Percentiles rank a stretch among this genome's conserved stretches.
phyloP scores from a whole-genome alignment of 2,329 filamentous ascomycete species.

The Chaetomium olivaceum region DNA sequence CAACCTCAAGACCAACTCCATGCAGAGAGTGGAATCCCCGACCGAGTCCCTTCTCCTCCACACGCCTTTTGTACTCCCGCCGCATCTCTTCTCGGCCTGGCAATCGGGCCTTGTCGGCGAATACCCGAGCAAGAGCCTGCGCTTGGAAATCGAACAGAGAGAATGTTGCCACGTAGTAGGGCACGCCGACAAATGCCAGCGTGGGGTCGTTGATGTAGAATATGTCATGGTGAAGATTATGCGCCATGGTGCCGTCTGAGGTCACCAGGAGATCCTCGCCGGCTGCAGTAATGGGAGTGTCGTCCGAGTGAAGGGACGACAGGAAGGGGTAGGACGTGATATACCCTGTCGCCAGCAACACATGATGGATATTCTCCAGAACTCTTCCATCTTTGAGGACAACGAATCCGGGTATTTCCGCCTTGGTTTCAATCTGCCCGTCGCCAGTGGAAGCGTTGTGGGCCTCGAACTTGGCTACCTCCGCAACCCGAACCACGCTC shows the following conservation, averaged over 20 bases:
- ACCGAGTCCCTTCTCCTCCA: slow-evolving; percentile 37
- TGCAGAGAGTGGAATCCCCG: slow-evolving; percentile 43
- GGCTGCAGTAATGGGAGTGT: slow-evolving; percentile 46
- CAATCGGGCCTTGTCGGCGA: slow-evolving; percentile 52
- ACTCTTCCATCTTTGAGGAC: slow-evolving; percentile 54
- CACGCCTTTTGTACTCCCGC: slow-evolving; percentile 38
- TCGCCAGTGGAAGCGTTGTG: slow-evolving; percentile 36
- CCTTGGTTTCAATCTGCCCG: slow-evolving; percentile 28
- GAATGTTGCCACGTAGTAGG: slow-evolving; percentile 67
- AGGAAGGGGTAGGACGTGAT: slow-evolving; percentile 68
- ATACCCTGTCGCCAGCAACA: slow-evolving; percentile 70
- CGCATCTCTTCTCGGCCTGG: slow-evolving; percentile 47
- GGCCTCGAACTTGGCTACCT: slow-evolving; percentile 48
- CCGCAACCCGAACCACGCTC: slow-evolving; percentile 53
- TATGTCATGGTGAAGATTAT: slow-evolving; percentile 70
- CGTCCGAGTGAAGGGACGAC: slow-evolving; percentile 46
- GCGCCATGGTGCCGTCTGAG: slow-evolving; percentile 59
- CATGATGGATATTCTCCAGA: slow-evolving; percentile 57
- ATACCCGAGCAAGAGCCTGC: slow-evolving; percentile 58
- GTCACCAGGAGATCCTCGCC: slow-evolving; percentile 59
- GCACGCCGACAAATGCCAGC: slow-evolving; percentile 63
- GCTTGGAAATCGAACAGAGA: slow-evolving; percentile 71
- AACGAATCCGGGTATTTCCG: slow-evolving; percentile 51
- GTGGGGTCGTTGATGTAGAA: slow-evolving; percentile 70
- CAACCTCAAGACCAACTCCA: slow-evolving; percentile 28